These are phyloP conservation scores for Carpediemonas membranifera DNA, from an alignment of 78 protist genomes.

Conservation along the genomic window DNA sequence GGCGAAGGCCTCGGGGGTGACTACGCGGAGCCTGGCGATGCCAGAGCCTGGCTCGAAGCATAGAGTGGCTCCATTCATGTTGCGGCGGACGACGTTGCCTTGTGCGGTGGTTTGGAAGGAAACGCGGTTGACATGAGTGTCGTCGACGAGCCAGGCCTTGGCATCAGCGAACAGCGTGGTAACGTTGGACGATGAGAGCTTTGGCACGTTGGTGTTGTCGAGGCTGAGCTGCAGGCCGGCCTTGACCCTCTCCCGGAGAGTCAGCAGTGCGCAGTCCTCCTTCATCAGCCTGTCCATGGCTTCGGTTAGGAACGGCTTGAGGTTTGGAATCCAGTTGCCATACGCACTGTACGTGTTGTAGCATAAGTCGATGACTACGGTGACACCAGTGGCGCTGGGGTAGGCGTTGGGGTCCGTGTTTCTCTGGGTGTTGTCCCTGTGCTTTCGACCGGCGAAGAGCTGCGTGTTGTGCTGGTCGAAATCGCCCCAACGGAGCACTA, in stretches of 20 bases:
- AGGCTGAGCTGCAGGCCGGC: constrained; percentile 87
- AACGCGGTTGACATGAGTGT: constrained; percentile 97
- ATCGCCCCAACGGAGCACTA: constrained; percentile 97
- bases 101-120: constrained; percentile 94
- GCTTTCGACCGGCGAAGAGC: constrained; percentile 88
- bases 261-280: constrained; percentile 81
- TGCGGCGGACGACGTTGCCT: constrained; percentile 58
- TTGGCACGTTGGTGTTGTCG: neutral
- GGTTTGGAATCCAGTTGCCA: constrained; percentile 84
- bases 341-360: constrained; percentile 84
- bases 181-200: constrained; percentile 64
- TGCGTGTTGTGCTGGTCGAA: constrained; percentile 82
- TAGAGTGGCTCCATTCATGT: constrained; percentile 98
- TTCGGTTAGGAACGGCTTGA: constrained; percentile 1
- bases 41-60: constrained; percentile 99
- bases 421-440: constrained; percentile 93
- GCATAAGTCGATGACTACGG: constrained; percentile 94
- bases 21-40: constrained; percentile 90
- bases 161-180: constrained; percentile 54
- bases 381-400: constrained; percentile 94
- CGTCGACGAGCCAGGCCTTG: constrained; percentile 92
- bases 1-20: constrained; percentile 96
- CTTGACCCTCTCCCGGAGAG: constrained; percentile 94
- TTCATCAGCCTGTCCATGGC: neutral
- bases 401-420: constrained; percentile 84